Evolutionary conservation across 208 protist species (phyloP).

Genomic region (Plasmodiophora brassicae): DNA sequence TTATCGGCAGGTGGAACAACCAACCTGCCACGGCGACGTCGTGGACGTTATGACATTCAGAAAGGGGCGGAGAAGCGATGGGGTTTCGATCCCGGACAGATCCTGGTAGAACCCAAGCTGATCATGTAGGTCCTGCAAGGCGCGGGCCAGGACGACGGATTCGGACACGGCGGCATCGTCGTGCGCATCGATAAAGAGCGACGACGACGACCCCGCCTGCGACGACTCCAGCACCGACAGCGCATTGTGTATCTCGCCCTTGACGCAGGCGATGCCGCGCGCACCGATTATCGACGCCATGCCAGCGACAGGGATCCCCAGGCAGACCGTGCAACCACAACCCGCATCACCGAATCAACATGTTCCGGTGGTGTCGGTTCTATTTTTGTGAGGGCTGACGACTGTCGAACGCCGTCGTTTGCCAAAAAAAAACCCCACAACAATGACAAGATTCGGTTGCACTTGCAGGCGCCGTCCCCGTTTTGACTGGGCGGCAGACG

Average conservation of each 20-base stretch:
- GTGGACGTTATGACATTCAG: background rate
- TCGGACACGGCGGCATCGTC: background rate
- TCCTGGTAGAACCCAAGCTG: background rate
- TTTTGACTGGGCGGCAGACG: too few relatives aligned
- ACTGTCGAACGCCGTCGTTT: too few relatives aligned
- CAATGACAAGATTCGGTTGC: too few relatives aligned
- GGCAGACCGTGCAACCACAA: too few relatives aligned
- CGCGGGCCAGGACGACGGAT: background rate
- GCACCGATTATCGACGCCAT: background rate
- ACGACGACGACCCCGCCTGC: background rate
- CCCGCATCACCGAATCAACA: too few relatives aligned
- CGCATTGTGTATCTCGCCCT: slow-evolving; percentile 28
- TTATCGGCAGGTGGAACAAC: background rate
- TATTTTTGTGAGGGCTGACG: too few relatives aligned
- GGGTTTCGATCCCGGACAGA: background rate
- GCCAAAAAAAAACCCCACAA: too few relatives aligned
- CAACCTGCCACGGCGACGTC: background rate
- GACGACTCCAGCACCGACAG: background rate
- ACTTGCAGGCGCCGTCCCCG: too few relatives aligned
- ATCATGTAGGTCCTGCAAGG: background rate
- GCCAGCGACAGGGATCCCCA: too few relatives aligned
- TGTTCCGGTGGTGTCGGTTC: too few relatives aligned
- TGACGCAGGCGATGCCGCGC: slow-evolving; percentile 13
- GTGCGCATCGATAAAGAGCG: background rate
- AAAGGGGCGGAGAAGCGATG: background rate